phyloP scores from a whole-genome alignment of 2,329 filamentous ascomycete genomes.

The Metarhizium humberi region DNA sequence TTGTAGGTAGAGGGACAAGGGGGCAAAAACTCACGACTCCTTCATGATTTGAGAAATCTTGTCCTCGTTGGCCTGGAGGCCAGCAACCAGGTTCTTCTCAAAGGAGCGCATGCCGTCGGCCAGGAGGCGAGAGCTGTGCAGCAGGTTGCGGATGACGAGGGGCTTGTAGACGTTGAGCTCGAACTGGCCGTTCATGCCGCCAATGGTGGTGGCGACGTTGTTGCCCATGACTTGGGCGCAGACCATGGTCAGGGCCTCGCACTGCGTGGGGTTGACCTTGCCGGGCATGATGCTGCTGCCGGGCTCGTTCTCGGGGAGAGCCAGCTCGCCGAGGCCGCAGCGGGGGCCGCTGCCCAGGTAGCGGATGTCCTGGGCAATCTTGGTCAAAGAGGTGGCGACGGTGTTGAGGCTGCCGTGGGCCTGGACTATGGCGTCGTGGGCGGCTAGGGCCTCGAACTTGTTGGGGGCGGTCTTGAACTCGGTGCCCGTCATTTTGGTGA shows the following conservation, averaged over 20 bases:
- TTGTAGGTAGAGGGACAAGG: constrained; percentile 2
- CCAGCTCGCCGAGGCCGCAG: constrained; percentile 88
- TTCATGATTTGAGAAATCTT: constrained; percentile 85
- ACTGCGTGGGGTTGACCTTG: constrained; percentile 98
- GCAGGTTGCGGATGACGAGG: constrained; percentile 85
- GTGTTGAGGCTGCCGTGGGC: constrained; percentile 92
- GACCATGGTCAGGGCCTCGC: constrained; percentile 95
- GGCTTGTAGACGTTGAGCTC: constrained; percentile 99
- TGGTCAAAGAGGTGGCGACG: constrained; percentile 82
- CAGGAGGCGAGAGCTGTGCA: constrained; percentile 84
- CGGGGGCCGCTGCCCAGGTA: constrained; percentile 94
- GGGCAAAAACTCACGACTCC: constrained; percentile 62
- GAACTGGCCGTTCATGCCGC: constrained; percentile 96
- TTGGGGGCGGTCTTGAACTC: constrained; percentile 95
- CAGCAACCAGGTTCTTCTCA: constrained; percentile 83
- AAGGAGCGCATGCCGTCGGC: constrained; percentile 92
- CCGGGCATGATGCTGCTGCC: constrained; percentile 98
- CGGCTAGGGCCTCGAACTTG: constrained; percentile 96
- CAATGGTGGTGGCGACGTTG: constrained; percentile 84
- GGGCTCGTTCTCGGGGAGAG: constrained; percentile 94
- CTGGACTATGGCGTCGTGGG: constrained; percentile 93
- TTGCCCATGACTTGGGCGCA: constrained; percentile 98
- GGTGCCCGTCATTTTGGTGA: constrained; percentile 84
- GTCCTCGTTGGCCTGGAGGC: constrained; percentile 86
- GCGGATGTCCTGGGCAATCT: constrained; percentile 96